These are phyloP conservation scores for Saksenaea oblongispora DNA, from an alignment of 371 early-diverging fungal genomes.

Conservation along the genomic window DNA sequence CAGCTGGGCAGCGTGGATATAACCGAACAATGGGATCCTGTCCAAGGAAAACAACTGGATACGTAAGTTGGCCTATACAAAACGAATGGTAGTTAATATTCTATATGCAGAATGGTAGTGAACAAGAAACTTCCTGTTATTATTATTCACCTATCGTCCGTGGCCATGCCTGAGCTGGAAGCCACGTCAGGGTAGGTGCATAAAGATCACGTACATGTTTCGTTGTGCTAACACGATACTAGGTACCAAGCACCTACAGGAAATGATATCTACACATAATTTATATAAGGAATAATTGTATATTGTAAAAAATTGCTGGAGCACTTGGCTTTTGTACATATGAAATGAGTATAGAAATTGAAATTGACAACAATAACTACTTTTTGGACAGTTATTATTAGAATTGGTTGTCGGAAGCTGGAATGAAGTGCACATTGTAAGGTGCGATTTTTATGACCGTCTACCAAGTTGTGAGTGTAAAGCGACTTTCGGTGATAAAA, in stretches of 20 bases:
- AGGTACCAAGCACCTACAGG: slow-evolving; percentile 44
- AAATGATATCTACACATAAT: slow-evolving; percentile 30
- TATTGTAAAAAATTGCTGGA: neutral
- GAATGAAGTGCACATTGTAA: no score
- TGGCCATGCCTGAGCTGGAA: slow-evolving; percentile 37
- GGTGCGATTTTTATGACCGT: no score
- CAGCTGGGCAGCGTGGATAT: slow-evolving; percentile 57
- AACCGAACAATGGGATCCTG: slow-evolving; percentile 59
- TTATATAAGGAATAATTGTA: neutral
- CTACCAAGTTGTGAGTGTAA: no score
- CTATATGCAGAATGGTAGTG: slow-evolving; percentile 30
- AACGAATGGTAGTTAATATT: neutral
- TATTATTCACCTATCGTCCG: slow-evolving; percentile 38
- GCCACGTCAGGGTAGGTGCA: slow-evolving; percentile 30
- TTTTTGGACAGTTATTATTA: no score
- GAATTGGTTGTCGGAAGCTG: no score
- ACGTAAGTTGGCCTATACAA: slow-evolving; percentile 22
- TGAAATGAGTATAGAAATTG: neutral
- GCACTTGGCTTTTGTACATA: neutral
- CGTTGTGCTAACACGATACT: neutral
- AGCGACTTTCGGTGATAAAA: no score
- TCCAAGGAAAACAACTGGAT: slow-evolving; percentile 36
- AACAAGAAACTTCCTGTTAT: slow-evolving; percentile 43
- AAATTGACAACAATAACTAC: no score
- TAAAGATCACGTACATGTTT: neutral